Conservation (phyloP, 1,284 basidiomycete genomes). For the Xerocomus amazonicus region DNA sequence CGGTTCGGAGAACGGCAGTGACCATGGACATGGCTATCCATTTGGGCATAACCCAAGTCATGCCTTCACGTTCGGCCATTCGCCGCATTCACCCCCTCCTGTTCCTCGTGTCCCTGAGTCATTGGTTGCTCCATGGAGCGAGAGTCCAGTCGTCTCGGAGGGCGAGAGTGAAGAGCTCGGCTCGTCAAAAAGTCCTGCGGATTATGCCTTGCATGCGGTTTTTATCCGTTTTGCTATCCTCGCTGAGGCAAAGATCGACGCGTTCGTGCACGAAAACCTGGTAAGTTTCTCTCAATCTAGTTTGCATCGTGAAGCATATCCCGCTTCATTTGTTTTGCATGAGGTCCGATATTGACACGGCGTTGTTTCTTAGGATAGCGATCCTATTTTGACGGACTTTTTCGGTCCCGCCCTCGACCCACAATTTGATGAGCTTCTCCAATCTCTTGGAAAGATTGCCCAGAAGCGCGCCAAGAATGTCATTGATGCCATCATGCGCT, state of each 20-base stretch:
- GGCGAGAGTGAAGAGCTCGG: conserved; percentile 58
- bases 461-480: conserved; percentile 83
- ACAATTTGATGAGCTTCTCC: conserved; percentile 77
- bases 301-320: too few relatives aligned
- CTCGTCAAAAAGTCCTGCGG: conserved; percentile 76
- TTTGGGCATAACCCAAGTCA: conserved; percentile 31
- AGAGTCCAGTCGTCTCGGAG: conserved; percentile 51
- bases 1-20: conserved; percentile 65
- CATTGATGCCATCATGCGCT: conserved; percentile 83
- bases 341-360: conserved; percentile 5
- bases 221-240: conserved; percentile 80
- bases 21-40: conserved; percentile 49
- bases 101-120: conserved; percentile 69
- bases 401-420: conserved; percentile 72
- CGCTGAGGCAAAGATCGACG: conserved; percentile 75
- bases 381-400: conserved; percentile 59
- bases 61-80: conserved; percentile 23
- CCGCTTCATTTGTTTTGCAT: neutral
- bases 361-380: conserved; percentile 51
- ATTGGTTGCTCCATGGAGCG: conserved; percentile 46
- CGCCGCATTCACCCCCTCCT: conserved; percentile 64
- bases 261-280: conserved; percentile 64
- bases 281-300: conserved; percentile 41
- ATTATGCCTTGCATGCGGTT: conserved; percentile 82
- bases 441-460: conserved; percentile 83